Conservation (phyloP, 768 basidiomycete species). For the Pisolithus tinctorius region DNA sequence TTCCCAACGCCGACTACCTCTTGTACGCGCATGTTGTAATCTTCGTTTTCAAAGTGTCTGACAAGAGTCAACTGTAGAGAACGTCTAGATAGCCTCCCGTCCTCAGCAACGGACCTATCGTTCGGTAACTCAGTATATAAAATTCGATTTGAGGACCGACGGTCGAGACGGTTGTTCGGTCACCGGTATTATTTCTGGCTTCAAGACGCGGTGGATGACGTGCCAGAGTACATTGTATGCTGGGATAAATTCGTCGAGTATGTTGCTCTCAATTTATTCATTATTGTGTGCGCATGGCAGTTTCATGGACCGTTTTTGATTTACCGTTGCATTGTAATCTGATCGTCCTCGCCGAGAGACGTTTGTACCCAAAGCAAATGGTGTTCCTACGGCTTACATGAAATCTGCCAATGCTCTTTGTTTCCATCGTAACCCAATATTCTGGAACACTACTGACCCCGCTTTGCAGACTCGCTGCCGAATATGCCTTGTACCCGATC, state of each 20-base stretch:
- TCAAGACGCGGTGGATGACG: slow-evolving; percentile 91
- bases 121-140: slow-evolving; percentile 92
- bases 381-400: background rate
- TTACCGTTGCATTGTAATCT: background rate
- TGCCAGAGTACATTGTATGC: slow-evolving; percentile 94
- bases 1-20: slow-evolving; percentile 81
- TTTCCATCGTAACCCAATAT: background rate
- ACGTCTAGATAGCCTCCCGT: slow-evolving; percentile 63
- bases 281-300: background rate
- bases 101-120: slow-evolving; percentile 58
- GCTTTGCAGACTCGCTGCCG: slow-evolving; percentile 64
- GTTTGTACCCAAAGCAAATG: background rate
- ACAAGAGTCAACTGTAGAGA: slow-evolving; percentile 39
- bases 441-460: slow-evolving; percentile 8
- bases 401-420: background rate
- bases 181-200: slow-evolving; percentile 94
- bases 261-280: slow-evolving; percentile 16
- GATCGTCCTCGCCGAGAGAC: background rate
- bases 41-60: slow-evolving; percentile 2
- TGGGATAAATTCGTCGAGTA: slow-evolving; percentile 91
- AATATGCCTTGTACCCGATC: slow-evolving; percentile 65
- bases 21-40: slow-evolving; percentile 47
- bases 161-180: slow-evolving; percentile 62
- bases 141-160: slow-evolving; percentile 76
- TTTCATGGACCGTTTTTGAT: background rate